A percentile compares a stretch with the other conserved stretches of the same genome.
phyloP scores from a whole-genome alignment of 1,284 basidiomycete genomes.

The Agroathelia rolfsii region DNA sequence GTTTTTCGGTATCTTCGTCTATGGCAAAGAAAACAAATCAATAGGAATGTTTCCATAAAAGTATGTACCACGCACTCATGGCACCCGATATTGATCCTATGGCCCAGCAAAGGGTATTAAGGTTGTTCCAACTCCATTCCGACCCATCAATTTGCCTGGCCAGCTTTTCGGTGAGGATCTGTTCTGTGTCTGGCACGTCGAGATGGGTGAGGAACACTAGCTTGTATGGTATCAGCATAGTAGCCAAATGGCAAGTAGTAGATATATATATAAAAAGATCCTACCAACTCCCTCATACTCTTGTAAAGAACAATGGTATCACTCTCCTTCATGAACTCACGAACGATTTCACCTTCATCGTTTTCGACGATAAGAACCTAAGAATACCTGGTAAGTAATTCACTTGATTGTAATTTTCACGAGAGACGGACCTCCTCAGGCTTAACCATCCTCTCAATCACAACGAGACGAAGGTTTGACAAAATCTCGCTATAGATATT shows the following conservation, averaged over 20 bases:
- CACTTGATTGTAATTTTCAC: conserved; percentile 1
- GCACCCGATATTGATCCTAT: conserved; percentile 99
- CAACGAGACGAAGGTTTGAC: conserved; percentile 90
- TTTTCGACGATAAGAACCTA: conserved; percentile 98
- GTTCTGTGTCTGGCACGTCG: conserved; percentile 94
- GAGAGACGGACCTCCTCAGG: conserved; percentile 80
- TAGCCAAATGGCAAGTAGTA: too few species aligned
- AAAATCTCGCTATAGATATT: conserved; percentile 93
- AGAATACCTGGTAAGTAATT: conserved; percentile 9
- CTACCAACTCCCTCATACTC: conserved; percentile 95
- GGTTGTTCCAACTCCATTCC: conserved; percentile 99
- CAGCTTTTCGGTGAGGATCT: conserved; percentile 94
- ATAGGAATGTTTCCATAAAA: conserved; percentile 1
- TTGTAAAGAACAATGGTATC: conserved; percentile 99
- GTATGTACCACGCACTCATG: conserved; percentile 69
- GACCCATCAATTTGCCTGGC: conserved; percentile 94
- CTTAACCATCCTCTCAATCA: conserved; percentile 99
- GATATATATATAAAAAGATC: too few species aligned
- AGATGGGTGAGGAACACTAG: conserved; percentile 96
- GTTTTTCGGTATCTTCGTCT: conserved; percentile 98
- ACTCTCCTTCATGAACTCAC: conserved; percentile 99
- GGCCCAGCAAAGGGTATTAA: conserved; percentile 99
- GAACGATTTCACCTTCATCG: conserved; percentile 98
- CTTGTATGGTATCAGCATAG: too few species aligned
- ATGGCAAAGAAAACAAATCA: conserved; percentile 10